Evolutionary conservation across 1,139 yeast genomes (phyloP).

Genomic region (Kodamaea anthophila): DNA sequence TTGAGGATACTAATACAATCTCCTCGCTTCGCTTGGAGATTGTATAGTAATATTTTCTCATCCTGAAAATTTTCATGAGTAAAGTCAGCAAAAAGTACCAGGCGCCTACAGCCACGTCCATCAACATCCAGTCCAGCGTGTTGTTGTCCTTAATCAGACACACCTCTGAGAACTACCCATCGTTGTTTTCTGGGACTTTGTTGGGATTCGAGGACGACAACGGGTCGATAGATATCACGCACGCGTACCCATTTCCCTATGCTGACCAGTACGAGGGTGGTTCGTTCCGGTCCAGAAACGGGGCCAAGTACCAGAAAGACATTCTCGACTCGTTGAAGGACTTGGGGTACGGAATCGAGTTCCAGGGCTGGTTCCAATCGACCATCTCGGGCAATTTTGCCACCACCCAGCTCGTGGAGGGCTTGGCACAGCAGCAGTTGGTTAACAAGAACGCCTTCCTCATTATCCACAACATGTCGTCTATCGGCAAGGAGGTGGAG

Average conservation of each 20-base stretch:
- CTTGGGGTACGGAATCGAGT: conserved; percentile 64
- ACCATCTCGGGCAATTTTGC: conserved; percentile 65
- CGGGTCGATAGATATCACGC: conserved; percentile 48
- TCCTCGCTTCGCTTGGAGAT: too few relatives aligned
- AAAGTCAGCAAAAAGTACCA: conserved; percentile 16
- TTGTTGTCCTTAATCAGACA: conserved; percentile 69
- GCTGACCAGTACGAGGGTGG: conserved; percentile 52
- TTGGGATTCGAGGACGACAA: conserved; percentile 67
- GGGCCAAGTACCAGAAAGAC: conserved; percentile 66
- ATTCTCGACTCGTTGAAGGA: conserved; percentile 56
- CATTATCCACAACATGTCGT: conserved; percentile 66
- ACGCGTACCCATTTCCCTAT: conserved; percentile 59
- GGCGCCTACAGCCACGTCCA: conserved; percentile 39
- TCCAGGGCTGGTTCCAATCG: conserved; percentile 80
- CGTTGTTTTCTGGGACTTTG: conserved; percentile 67
- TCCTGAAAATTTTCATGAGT: conserved; percentile 15
- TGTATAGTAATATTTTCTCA: conserved; percentile 1
- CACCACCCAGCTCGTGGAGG: conserved; percentile 60
- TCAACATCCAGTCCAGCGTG: conserved; percentile 52
- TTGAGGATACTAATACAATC: conserved; percentile 4
- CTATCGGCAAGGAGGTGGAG: conserved; percentile 59
- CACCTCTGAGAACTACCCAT: conserved; percentile 63
- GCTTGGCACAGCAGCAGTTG: conserved; percentile 60
- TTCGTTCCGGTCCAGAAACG: conserved; percentile 52
- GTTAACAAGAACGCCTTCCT: conserved; percentile 61